phyloP scores from a whole-genome alignment of 2,329 filamentous ascomycete species.

The Graphiopsis chlorocephala region DNA sequence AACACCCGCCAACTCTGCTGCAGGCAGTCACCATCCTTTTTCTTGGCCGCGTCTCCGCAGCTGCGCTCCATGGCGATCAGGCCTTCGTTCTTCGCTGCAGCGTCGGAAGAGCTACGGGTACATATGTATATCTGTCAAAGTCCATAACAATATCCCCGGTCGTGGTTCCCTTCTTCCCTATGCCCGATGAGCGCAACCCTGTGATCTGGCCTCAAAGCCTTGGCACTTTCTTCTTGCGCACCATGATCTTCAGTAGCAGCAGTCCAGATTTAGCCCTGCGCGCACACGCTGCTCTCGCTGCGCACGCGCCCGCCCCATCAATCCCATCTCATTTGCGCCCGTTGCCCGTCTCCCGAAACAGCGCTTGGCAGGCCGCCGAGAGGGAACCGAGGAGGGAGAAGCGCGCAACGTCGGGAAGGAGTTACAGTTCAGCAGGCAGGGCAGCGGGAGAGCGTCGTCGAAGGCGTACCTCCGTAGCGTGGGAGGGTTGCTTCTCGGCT shows the following conservation, averaged over 20 bases:
- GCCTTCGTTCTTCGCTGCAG: background rate
- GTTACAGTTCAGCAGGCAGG: background rate
- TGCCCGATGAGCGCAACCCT: background rate
- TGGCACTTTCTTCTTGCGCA: background rate
- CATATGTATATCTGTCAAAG: background rate
- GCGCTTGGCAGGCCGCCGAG: conserved; percentile 9
- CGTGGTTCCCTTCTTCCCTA: background rate
- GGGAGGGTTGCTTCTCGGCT: conserved; percentile 10
- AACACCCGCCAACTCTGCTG: conserved; percentile 8
- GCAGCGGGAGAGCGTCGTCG: background rate
- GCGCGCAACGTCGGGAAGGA: background rate
- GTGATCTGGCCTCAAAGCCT: background rate
- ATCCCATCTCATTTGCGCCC: conserved; percentile 2
- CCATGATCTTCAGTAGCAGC: conserved; percentile 1
- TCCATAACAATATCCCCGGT: background rate
- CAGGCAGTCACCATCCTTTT: conserved; percentile 1
- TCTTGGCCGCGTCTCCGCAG: background rate
- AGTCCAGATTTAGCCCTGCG: conserved; percentile 1
- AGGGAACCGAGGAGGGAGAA: background rate
- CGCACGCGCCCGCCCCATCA: background rate
- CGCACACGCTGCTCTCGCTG: background rate
- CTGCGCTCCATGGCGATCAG: background rate
- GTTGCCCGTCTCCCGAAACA: conserved; percentile 6
- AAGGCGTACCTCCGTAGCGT: too few species aligned
- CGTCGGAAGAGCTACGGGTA: background rate